phyloP scores from a whole-genome alignment of 768 basidiomycete species.

The Trametes sanguinea region DNA sequence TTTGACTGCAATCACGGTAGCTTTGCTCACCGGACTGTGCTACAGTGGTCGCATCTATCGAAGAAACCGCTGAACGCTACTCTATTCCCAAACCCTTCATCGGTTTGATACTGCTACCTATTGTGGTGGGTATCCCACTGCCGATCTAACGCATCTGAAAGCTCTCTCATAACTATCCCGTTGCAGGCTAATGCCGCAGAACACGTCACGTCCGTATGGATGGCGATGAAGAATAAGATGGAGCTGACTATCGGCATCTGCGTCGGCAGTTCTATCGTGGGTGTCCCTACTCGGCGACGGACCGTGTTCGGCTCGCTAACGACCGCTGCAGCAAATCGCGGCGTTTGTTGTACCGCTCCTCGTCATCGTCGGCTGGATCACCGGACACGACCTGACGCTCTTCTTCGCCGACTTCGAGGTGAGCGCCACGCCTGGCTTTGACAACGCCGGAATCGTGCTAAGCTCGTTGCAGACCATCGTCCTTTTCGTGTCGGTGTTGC shows the following conservation, averaged over 20 bases:
- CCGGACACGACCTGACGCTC: constrained; percentile 71
- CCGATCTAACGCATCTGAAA: too few species aligned
- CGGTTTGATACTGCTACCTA: constrained; percentile 82
- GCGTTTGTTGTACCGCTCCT: constrained; percentile 85
- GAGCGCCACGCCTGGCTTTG: constrained; percentile 6
- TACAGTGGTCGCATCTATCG: constrained; percentile 86
- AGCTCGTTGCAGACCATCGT: constrained; percentile 60
- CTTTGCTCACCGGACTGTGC: background rate
- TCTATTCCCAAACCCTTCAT: constrained; percentile 84
- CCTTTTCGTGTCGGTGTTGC: constrained; percentile 84
- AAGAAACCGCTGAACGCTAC: constrained; percentile 84
- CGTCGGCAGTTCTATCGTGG: constrained; percentile 78
- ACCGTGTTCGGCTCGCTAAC: background rate
- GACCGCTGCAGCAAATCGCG: constrained; percentile 68
- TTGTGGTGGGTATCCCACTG: constrained; percentile 59
- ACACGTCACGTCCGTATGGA: constrained; percentile 84
- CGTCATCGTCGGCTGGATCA: constrained; percentile 86
- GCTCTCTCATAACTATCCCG: background rate
- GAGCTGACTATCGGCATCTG: constrained; percentile 78
- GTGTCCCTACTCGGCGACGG: constrained; percentile 29
- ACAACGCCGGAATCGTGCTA: background rate
- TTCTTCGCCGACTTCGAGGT: constrained; percentile 90
- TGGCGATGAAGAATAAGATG: constrained; percentile 80
- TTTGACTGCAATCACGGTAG: background rate
- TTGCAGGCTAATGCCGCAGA: constrained; percentile 78